Base-by-base conservation (phyloP, 768 basidiomycete genomes). In the Mycena epipterygia region DNA sequence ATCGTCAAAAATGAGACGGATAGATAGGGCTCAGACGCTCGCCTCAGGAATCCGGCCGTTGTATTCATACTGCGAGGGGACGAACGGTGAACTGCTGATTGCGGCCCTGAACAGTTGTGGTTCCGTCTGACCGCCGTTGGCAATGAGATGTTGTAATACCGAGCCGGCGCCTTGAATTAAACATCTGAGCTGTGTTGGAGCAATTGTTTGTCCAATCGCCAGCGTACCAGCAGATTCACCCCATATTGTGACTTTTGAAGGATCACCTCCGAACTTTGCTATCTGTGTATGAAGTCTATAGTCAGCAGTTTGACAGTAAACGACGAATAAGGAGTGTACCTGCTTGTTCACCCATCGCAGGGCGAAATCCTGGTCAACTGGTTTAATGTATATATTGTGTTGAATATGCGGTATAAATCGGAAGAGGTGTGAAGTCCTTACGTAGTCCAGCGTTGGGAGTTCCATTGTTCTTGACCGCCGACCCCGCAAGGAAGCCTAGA, bases 81-180 rank as follows among this genome's bases (percentile, higher is more conserved):
- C 58, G 61, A 71, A 80, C 1, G 74, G 72, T 2, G 81, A 82
- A 57, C 78, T 81, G 13, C 80, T 77, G n/a, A 82, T 79, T 9
- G 77, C 80, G 14, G 44, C 46, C 48, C 44, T 6, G 21, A n/a
- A n/a, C n/a, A n/a, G n/a, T n/a, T n/a, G n/a, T n/a, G n/a, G n/a
- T n/a, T n/a, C n/a, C n/a, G n/a, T n/a, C n/a, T n/a, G n/a, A n/a
- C n/a, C n/a, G n/a, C n/a, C n/a, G n/a, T n/a, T n/a, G n/a, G n/a
- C n/a, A 44, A 27, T 33, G 48, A 81, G 11, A 16, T 81, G 80
- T 33, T 81, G 81, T 13, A 81, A 17, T 12, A 81, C 81, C 1
- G 81, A 81, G 16, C 79, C 81, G 16, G 74, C 80, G 49, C 80
- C 80, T 79, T 30, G n/a, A n/a, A n/a, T n/a, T n/a, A n/a, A n/a